Evolutionary conservation across 2,329 filamentous ascomycete species (phyloP), one percentile per base, ranked within the genome.

Genomic region (Eurotiales sp.): DNA sequence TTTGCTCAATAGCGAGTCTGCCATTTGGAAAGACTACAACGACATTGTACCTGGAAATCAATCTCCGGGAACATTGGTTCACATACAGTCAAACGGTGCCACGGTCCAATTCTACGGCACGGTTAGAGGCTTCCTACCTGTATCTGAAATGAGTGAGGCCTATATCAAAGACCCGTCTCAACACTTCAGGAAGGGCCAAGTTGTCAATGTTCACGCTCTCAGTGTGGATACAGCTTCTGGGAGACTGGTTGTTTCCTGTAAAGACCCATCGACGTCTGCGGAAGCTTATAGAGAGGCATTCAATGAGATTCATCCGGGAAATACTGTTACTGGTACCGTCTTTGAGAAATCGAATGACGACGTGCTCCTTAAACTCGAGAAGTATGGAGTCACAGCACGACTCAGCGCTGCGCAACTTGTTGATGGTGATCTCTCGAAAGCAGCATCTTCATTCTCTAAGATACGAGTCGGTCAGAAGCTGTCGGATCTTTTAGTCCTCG

Each of bases 141-240:
- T 95, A 0, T 88, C 88, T 1, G 92, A 99, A 71, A 99, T 99
- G 93, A 97, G 93, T 66, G 93, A 99, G 67, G 90, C 91, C 10
- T 96, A 87, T 64, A 96, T 99, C 62, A 82, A 87, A 59, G 88
- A 96, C 63, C 90, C 93, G 4, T 83, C 82, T 41, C 85, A 95
- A 63, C 91, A 97, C 70, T 99, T 99, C 75, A 84, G 86, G 30
- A 73, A 84, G 39, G 95, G 93, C 0, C 93, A 99, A 67, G 92
- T 95, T 1, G 86, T 99, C 58, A 95, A 84, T 62, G 88, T 96
- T 17, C 88, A 92, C 62, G 84, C 95, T n/a, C 71, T 96, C 29
- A 87, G 86, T 45, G 83, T 96, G 45, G 84, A 95, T 59, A 75
- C 84, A 1, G 83, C 86, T 52, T 76, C 81, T 34, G 78, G 80